Evolutionary conservation across 305 asterid genomes (phyloP).

Genomic region (Fraxinus ornus): DNA sequence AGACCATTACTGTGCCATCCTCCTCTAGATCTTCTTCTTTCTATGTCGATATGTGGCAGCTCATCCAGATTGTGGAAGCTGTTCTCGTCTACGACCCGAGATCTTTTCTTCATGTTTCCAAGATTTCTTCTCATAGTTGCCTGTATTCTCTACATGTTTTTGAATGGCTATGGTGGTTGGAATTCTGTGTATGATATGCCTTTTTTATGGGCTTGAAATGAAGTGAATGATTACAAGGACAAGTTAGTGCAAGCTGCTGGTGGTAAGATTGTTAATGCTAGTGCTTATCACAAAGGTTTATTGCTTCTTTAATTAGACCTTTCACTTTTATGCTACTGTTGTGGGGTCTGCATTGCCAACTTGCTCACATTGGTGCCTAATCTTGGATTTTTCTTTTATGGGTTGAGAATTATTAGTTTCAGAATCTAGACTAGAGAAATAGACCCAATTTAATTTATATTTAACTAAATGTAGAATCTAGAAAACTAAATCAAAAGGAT

Average conservation of each 20-base stretch:
- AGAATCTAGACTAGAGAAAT: not conserved
- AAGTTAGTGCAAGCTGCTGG: not conserved
- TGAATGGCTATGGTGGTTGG: not conserved
- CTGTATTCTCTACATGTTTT: slow-evolving; percentile 28
- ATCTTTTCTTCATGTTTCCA: slow-evolving; percentile 32
- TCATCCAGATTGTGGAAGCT: slow-evolving; percentile 1
- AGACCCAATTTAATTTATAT: not conserved
- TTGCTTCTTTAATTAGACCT: slow-evolving; percentile 18
- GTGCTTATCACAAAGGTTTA: slow-evolving; percentile 20
- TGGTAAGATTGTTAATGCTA: slow-evolving; percentile 23
- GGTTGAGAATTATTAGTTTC: not conserved
- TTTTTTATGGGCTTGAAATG: not conserved
- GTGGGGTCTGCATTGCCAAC: slow-evolving; percentile 4
- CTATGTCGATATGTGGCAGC: not conserved
- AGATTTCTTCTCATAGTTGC: slow-evolving; percentile 27
- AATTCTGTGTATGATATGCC: not conserved
- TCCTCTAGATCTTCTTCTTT: slow-evolving; percentile 14
- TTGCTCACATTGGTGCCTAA: not conserved
- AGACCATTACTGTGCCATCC: slow-evolving; percentile 26
- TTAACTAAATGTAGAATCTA: not conserved
- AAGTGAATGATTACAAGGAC: slow-evolving; percentile 1
- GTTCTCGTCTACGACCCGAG: slow-evolving; percentile 46
- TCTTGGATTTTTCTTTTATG: not conserved
- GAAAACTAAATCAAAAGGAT: not conserved
- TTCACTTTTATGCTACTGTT: slow-evolving; percentile 9